Evolutionary conservation across 2,329 filamentous ascomycete species (phyloP).

Genomic region (Akanthomyces uredinophilus): DNA sequence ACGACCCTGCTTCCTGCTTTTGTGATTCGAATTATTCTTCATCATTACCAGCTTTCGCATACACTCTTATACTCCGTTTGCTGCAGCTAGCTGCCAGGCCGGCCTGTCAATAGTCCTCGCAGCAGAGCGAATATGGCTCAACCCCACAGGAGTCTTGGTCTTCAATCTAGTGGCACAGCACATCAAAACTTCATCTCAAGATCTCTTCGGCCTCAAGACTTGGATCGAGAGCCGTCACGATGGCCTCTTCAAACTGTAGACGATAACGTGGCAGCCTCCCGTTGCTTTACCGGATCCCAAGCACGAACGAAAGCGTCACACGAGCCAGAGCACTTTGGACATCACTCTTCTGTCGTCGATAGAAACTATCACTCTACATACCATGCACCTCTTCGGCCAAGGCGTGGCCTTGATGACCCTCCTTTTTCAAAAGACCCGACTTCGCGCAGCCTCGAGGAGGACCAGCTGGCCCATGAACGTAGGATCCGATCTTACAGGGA

Average conservation of each 20-base stretch:
- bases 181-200: background rate
- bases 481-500: conserved; percentile 46
- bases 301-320: background rate
- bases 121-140: background rate
- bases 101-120: background rate
- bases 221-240: background rate
- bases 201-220: background rate
- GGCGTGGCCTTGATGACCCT: conserved; percentile 27
- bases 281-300: background rate
- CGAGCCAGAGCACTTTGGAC: background rate
- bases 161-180: background rate
- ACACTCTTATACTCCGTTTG: background rate
- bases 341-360: background rate
- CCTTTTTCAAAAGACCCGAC: conserved; percentile 24
- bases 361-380: conserved; percentile 24
- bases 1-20: background rate
- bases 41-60: conserved; percentile 4
- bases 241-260: conserved; percentile 9
- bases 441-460: conserved; percentile 28
- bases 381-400: conserved; percentile 25
- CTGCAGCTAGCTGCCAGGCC: background rate
- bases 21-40: conserved; percentile 6
- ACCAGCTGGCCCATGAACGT: conserved; percentile 35
- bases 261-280: conserved; percentile 1
- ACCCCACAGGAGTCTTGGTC: background rate